Conservation (phyloP, 805 yeast genomes). For the Groenewaldozyma salmanticensis region DNA sequence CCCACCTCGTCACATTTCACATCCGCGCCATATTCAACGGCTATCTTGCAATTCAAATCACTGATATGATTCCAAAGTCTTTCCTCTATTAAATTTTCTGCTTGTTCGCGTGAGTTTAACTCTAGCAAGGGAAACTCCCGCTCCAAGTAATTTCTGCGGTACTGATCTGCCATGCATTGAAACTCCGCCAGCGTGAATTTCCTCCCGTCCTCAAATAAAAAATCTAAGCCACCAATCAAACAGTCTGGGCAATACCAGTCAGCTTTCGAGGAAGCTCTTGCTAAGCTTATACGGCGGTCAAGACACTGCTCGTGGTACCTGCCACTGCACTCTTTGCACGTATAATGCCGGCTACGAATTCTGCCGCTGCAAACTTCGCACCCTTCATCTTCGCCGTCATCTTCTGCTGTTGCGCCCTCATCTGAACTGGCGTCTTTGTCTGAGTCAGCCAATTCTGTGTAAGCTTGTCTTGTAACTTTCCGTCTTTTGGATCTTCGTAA, state of each 20-base stretch:
- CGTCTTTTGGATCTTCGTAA: not conserved
- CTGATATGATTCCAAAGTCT: slow-evolving; percentile 30
- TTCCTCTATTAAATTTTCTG: slow-evolving; percentile 22
- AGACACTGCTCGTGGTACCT: slow-evolving; percentile 62
- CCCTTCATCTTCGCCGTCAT: not conserved
- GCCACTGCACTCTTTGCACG: slow-evolving; percentile 67
- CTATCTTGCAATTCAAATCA: slow-evolving; percentile 21
- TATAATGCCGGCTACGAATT: slow-evolving; percentile 5
- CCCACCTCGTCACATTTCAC: slow-evolving; percentile 29
- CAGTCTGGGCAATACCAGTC: slow-evolving; percentile 81
- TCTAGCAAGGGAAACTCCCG: slow-evolving; percentile 6
- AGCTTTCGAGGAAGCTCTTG: not conserved
- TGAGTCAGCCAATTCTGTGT: too few species aligned
- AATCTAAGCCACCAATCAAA: slow-evolving; percentile 77
- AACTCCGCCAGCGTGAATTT: slow-evolving; percentile 54
- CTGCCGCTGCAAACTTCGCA: not conserved
- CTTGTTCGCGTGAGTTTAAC: slow-evolving; percentile 4
- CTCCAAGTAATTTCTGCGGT: slow-evolving; percentile 35
- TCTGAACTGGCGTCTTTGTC: not conserved
- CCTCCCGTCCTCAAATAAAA: slow-evolving; percentile 70
- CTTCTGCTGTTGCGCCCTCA: slow-evolving; percentile 1
- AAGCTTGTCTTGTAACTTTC: slow-evolving; percentile 1
- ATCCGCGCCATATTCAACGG: slow-evolving; percentile 34
- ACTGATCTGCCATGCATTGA: slow-evolving; percentile 42
- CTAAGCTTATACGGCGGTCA: slow-evolving; percentile 27